These are phyloP conservation scores for Backusella westeae DNA, from an alignment of 192 early-diverging fungal species.

Conservation along the genomic window DNA sequence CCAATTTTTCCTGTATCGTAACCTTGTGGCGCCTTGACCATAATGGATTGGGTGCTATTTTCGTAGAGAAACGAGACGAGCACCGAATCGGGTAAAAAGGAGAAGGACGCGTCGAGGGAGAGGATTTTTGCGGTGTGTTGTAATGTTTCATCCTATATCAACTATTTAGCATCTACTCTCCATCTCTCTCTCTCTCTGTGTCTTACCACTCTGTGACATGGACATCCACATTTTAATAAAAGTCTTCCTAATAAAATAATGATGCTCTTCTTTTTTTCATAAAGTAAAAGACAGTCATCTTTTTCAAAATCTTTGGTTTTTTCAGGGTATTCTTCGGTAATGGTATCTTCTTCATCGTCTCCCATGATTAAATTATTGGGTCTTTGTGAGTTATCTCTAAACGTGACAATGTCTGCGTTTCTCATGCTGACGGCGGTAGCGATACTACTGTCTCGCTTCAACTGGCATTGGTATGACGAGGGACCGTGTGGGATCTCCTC, in stretches of 20 bases:
- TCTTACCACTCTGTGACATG: constrained; percentile 43
- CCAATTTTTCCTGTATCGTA: constrained; percentile 71
- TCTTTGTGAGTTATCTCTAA: constrained; percentile 8
- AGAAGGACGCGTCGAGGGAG: constrained; percentile 64
- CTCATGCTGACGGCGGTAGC: constrained; percentile 9
- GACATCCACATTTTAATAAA: constrained; percentile 46
- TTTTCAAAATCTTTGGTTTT: not conserved
- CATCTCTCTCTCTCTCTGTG: not conserved
- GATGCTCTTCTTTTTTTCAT: constrained; percentile 39
- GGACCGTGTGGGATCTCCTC: not conserved
- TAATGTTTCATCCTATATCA: constrained; percentile 39
- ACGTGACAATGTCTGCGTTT: not conserved
- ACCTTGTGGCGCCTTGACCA: constrained; percentile 55
- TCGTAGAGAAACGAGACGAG: constrained; percentile 68
- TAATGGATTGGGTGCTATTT: constrained; percentile 62
- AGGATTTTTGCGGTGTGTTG: constrained; percentile 45
- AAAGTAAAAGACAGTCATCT: not conserved
- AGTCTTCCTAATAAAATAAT: constrained; percentile 41
- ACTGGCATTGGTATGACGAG: not conserved
- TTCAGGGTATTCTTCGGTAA: not conserved
- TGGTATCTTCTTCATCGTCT: not conserved
- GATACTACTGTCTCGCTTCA: constrained; percentile 9
- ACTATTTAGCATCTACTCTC: not conserved
- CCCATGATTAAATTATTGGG: not conserved
- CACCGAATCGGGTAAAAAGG: constrained; percentile 66